phyloP scores from a whole-genome alignment of 352 stramenopile species.

The Globisporangium cystogenes region DNA sequence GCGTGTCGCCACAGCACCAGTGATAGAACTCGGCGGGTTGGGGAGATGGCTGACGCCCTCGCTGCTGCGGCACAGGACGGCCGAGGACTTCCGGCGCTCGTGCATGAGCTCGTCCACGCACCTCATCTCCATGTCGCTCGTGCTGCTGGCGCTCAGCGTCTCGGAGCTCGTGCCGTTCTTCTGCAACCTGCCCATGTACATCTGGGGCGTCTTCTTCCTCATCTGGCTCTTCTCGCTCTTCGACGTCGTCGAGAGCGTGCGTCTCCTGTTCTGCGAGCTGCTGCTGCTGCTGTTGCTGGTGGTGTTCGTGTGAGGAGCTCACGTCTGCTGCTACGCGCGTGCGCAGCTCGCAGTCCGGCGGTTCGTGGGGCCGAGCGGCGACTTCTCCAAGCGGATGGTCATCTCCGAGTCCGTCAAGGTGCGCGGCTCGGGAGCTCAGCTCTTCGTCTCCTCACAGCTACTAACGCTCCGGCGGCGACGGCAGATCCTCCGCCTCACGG shows the following conservation, averaged over 20 bases:
- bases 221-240: slow-evolving; percentile 88
- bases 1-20: too few relatives aligned
- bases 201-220: slow-evolving; percentile 88
- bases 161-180: slow-evolving; percentile 60
- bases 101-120: slow-evolving; percentile 80
- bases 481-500: slow-evolving; percentile 71
- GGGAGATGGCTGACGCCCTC: too few relatives aligned
- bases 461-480: neutral
- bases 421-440: neutral
- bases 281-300: too few relatives aligned
- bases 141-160: slow-evolving; percentile 52
- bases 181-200: slow-evolving; percentile 72
- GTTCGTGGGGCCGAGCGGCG: slow-evolving; percentile 73
- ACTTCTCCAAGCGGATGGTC: slow-evolving; percentile 85
- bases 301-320: neutral
- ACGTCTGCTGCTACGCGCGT: slow-evolving; percentile 4
- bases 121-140: slow-evolving; percentile 76
- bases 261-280: slow-evolving; percentile 9
- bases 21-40: too few relatives aligned
- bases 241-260: slow-evolving; percentile 82
- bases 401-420: slow-evolving; percentile 88
- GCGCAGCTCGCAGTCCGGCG: slow-evolving; percentile 63
- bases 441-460: neutral
- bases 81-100: slow-evolving; percentile 75
- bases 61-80: slow-evolving; percentile 29